A percentile compares a stretch with the other conserved stretches of the same genome.
phyloP scores from a whole-genome alignment of 257 asterid species.

The Linaria vulgaris region DNA sequence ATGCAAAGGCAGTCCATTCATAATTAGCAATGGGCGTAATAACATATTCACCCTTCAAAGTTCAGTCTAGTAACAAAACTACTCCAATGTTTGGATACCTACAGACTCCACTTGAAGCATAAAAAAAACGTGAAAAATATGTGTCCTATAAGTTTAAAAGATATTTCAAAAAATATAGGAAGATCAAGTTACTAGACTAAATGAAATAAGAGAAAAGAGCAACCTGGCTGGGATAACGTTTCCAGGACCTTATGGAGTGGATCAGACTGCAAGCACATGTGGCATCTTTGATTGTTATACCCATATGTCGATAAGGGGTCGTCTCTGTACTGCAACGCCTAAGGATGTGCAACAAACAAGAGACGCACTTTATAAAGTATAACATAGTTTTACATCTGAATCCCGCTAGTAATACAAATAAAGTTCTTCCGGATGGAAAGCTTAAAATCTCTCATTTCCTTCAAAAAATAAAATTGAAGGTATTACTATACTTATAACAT shows the following conservation, averaged over 20 bases:
- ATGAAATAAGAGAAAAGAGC: conserved; percentile 6
- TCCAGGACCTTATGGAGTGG: conserved; percentile 73
- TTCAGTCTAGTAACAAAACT: no score
- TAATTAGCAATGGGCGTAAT: no score
- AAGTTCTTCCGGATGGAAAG: background rate
- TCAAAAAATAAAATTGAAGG: background rate
- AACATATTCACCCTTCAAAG: no score
- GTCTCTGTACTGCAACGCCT: conserved; percentile 90
- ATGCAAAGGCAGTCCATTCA: background rate
- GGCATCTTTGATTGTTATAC: conserved; percentile 68
- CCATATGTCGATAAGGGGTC: conserved; percentile 64
- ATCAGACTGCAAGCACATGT: conserved; percentile 87
- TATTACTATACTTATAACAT: no score
- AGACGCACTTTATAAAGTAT: background rate
- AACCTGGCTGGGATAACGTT: conserved; percentile 87
- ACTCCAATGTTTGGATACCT: no score
- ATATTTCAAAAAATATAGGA: no score
- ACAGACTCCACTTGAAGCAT: no score
- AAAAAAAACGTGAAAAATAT: no score
- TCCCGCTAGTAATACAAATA: background rate
- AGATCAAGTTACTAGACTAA: no score
- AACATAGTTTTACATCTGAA: background rate
- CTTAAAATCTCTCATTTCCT: background rate
- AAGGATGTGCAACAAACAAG: conserved; percentile 6
- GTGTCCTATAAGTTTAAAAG: no score